A percentile compares a stretch with the other conserved stretches of the same genome.
These are phyloP conservation scores for Carnegiea gigantea DNA, from an alignment of 179 eudicot genomes.

Conservation along the genomic window DNA sequence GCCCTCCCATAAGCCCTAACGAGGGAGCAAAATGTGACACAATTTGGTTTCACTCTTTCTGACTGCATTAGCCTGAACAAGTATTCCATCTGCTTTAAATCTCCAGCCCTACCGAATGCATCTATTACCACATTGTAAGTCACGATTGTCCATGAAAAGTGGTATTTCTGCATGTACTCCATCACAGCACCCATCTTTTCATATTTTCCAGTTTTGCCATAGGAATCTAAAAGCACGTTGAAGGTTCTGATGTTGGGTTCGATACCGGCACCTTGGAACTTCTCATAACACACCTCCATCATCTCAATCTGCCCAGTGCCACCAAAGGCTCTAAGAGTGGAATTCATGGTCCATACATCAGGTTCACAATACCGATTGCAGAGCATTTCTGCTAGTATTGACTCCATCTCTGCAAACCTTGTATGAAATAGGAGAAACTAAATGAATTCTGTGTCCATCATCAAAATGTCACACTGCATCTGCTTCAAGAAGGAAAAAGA, in stretches of 20 bases:
- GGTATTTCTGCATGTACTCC: conserved; percentile 91
- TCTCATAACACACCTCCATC: conserved; percentile 93
- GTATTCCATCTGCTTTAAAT: conserved; percentile 84
- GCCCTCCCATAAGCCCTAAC: conserved; percentile 83
- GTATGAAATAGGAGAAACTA: conserved; percentile 33
- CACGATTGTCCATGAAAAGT: conserved; percentile 72
- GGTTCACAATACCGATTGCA: conserved; percentile 56
- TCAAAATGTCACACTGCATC: conserved; percentile 22
- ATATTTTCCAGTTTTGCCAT: conserved; percentile 67
- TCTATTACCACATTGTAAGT: conserved; percentile 85
- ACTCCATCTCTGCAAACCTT: conserved; percentile 77
- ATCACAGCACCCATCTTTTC: conserved; percentile 91
- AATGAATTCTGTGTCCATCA: conserved; percentile 29
- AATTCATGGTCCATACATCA: conserved; percentile 93
- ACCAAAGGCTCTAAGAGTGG: conserved; percentile 89
- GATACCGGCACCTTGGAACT: conserved; percentile 78
- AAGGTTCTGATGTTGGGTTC: conserved; percentile 79
- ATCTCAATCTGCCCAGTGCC: conserved; percentile 80
- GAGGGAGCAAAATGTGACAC: conserved; percentile 85
- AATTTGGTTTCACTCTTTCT: conserved; percentile 77
- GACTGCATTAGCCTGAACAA: conserved; percentile 83
- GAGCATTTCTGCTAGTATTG: conserved; percentile 75
- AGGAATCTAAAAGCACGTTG: conserved; percentile 78
- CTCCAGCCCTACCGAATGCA: conserved; percentile 87
- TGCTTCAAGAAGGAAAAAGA: conserved; percentile 23